Evolutionary conservation across 306 rosid genomes (phyloP).

Genomic region (Prunus mira): DNA sequence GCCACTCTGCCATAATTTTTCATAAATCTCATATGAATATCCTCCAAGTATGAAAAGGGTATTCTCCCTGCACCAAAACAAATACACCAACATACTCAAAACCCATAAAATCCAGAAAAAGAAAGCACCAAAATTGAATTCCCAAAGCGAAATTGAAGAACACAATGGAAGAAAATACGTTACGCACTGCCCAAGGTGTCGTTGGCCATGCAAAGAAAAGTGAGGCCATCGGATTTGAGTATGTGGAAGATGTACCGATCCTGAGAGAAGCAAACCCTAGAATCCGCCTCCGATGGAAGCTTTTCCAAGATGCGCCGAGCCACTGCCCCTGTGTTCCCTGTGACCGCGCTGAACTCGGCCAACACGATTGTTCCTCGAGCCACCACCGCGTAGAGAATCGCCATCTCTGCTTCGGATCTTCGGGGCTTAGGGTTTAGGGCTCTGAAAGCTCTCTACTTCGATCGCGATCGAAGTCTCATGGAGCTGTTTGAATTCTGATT

Average conservation of each 20-base stretch:
- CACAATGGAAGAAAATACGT: neutral
- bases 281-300: constrained; percentile 79
- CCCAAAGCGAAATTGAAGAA: neutral
- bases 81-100: constrained; percentile 13
- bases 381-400: constrained; percentile 89
- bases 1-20: constrained; percentile 94
- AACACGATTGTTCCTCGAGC: constrained; percentile 89
- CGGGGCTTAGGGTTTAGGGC: constrained; percentile 8
- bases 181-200: constrained; percentile 91
- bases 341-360: constrained; percentile 94
- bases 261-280: constrained; percentile 95
- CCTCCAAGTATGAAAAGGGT: constrained; percentile 95
- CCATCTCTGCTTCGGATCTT: constrained; percentile 43
- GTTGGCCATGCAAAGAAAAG: constrained; percentile 93
- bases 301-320: constrained; percentile 91
- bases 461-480: constrained; percentile 29
- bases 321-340: constrained; percentile 91
- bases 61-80: constrained; percentile 69
- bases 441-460: constrained; percentile 24
- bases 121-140: neutral
- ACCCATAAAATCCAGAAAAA: neutral
- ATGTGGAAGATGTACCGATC: constrained; percentile 94
- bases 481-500: constrained; percentile 13
- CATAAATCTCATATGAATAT: constrained; percentile 96
- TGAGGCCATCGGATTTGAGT: constrained; percentile 72